phyloP scores from a whole-genome alignment of 192 early-diverging fungal genomes.

The Piromyces finnis region DNA sequence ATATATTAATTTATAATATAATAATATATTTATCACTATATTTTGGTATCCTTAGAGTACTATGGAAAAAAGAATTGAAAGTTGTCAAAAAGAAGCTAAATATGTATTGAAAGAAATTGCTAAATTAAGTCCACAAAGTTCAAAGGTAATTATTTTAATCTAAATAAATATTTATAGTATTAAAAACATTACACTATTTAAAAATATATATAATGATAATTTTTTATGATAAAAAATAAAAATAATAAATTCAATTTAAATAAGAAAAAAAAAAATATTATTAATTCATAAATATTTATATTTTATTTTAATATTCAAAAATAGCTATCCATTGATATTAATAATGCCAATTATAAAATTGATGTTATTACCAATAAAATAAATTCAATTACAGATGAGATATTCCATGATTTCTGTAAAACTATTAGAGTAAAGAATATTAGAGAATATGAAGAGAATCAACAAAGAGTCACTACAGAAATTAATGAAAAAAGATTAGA shows the following conservation, averaged over 20 bases:
- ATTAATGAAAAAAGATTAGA: constrained; percentile 51
- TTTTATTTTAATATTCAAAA: neutral
- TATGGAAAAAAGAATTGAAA: neutral
- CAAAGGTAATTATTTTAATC: neutral
- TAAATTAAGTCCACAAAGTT: neutral
- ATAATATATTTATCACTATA: too few species aligned
- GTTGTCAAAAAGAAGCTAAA: neutral
- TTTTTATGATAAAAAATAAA: too few species aligned
- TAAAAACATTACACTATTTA: too few species aligned
- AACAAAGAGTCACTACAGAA: constrained; percentile 50
- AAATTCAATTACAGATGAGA: constrained; percentile 19
- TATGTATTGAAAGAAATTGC: neutral
- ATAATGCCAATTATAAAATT: constrained; percentile 12
- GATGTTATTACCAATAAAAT: constrained; percentile 23
- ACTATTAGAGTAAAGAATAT: constrained; percentile 53
- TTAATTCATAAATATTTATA: too few species aligned
- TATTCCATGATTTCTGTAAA: constrained; percentile 70
- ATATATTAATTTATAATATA: too few species aligned
- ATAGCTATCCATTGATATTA: neutral
- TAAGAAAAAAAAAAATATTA: too few species aligned
- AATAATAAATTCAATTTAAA: too few species aligned
- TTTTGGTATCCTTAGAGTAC: neutral
- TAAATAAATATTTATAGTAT: too few species aligned
- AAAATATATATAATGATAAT: too few species aligned
- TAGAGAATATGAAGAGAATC: constrained; percentile 70